Evolutionary conservation across 768 basidiomycete species (phyloP).

Genomic region (Ramaria sp.): DNA sequence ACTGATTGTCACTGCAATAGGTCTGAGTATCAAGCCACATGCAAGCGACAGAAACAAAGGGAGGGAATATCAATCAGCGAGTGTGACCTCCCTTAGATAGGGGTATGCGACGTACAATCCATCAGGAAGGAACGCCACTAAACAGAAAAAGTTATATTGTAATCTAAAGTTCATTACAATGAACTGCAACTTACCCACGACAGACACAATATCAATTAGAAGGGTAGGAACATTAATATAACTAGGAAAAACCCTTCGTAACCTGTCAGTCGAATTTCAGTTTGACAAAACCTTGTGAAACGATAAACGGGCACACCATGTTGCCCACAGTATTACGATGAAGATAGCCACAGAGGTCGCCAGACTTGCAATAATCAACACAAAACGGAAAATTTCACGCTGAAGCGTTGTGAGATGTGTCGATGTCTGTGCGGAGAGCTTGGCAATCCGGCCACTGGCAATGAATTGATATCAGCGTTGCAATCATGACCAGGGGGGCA

Average conservation of each 20-base stretch:
- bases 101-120: conserved; percentile 21
- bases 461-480: background rate
- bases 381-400: conserved; percentile 42
- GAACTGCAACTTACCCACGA: conserved; percentile 27
- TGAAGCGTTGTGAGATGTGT: conserved; percentile 37
- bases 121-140: conserved; percentile 38
- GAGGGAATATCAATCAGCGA: background rate
- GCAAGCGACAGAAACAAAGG: background rate
- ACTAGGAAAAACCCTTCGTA: conserved; percentile 26
- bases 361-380: conserved; percentile 37
- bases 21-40: conserved; percentile 16
- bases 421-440: conserved; percentile 21
- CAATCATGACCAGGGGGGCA: background rate
- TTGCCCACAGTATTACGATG: conserved; percentile 37
- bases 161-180: background rate
- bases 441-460: conserved; percentile 28
- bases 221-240: conserved; percentile 41
- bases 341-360: conserved; percentile 33
- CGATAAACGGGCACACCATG: conserved; percentile 23
- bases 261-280: conserved; percentile 21
- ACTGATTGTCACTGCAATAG: conserved; percentile 44
- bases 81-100: background rate
- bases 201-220: conserved; percentile 47
- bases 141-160: background rate
- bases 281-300: background rate